Base-by-base conservation (phyloP, 306 rosid species). In the Fagus sylvatica region DNA sequence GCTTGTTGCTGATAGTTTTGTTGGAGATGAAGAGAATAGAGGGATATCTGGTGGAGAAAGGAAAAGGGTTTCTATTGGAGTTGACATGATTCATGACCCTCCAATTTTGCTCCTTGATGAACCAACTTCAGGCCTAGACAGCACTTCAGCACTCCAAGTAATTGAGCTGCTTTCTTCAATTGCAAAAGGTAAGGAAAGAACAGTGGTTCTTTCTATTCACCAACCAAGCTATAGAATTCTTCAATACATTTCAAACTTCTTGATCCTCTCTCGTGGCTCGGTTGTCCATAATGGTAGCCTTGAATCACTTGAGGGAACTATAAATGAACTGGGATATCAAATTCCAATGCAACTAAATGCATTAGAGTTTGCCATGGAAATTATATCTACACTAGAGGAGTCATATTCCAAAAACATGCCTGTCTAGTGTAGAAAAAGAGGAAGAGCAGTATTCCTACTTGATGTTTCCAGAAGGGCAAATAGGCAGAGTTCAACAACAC, bases 21-120 rank as follows among this genome's bases (percentile, higher is more conserved):
- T 92, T 53, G 98, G 98, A 22, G 93, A 91, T 81, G 92, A 92
- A 86, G 97, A 94, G 78, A 84, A 82, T 32, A 85, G 98, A 80
- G 95, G 98, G 40, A 88, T 91, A 12, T 93, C 98, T 34, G 93
- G 98, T 43, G 97, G 98, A 22, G 98, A 91, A 64, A 90, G 89
- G 80, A 91, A 91, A 83, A 88, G 97, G 83, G 98, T 91, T 1
- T 93, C 98, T 17, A 93, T 93, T 62, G 97, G 95, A 7, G 90
- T 93, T 64, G 98, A 93, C 32, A 89, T 93, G 90, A 91, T 93
- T 77, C 93, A 91, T 57, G 86, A 93, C 19, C 97, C 98, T 46
- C 83, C 88, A 54, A 84, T 93, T 87, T 74, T 94, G 59, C 80
- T 94, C 59, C 85, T 94, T 5, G 97, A 93, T 87, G 98, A 93